A percentile compares a stretch with the other conserved stretches of the same genome.
phyloP scores from a whole-genome alignment of 1,284 basidiomycete species.

The Ganoderma sinense region DNA sequence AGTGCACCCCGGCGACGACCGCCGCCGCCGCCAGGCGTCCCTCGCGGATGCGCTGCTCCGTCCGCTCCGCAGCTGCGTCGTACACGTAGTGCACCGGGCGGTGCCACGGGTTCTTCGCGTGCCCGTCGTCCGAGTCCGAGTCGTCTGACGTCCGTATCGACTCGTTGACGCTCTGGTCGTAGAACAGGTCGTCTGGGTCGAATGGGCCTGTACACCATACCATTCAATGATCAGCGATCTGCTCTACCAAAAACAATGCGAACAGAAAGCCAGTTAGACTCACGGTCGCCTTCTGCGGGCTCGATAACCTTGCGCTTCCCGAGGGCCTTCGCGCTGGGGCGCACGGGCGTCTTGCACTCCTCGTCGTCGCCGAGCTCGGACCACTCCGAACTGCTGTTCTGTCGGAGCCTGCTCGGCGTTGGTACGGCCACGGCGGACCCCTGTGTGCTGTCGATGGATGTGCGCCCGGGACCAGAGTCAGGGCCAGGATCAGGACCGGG shows the following conservation, averaged over 20 bases:
- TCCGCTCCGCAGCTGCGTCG: constrained; percentile 82
- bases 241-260: too few species aligned
- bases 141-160: constrained; percentile 42
- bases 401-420: constrained; percentile 18
- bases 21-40: constrained; percentile 41
- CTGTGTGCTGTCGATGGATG: constrained; percentile 30
- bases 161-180: constrained; percentile 39
- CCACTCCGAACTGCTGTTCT: constrained; percentile 25
- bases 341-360: constrained; percentile 44
- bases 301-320: constrained; percentile 77
- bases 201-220: constrained; percentile 40
- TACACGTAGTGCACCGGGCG: constrained; percentile 76
- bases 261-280: constrained; percentile 30
- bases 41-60: constrained; percentile 63
- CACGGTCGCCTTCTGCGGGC: constrained; percentile 51
- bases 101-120: constrained; percentile 39
- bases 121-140: constrained; percentile 47
- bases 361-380: constrained; percentile 22
- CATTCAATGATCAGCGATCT: background rate
- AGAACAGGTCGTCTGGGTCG: constrained; percentile 54
- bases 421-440: constrained; percentile 16
- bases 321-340: constrained; percentile 79
- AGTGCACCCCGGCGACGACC: constrained; percentile 50
- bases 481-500: constrained; percentile 2
- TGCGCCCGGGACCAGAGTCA: constrained; percentile 6